phyloP scores from a whole-genome alignment of 345 rosid species.

The Combretum micranthum region DNA sequence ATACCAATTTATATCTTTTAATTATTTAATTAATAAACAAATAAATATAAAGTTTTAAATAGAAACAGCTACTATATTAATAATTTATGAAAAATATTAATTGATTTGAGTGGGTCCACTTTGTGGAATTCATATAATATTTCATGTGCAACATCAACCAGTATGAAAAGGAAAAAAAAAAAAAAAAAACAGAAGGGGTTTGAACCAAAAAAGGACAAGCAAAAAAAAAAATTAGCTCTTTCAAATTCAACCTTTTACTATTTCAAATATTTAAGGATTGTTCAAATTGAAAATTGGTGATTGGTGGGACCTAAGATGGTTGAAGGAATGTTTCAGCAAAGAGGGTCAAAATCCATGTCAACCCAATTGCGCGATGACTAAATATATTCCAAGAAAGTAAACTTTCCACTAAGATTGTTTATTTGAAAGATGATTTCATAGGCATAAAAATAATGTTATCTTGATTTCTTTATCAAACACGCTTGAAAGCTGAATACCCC shows the following conservation, averaged over 20 bases:
- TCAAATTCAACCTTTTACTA: conserved; percentile 13
- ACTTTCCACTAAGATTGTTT: conserved; percentile 25
- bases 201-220: conserved; percentile 14
- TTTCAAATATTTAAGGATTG: conserved; percentile 12
- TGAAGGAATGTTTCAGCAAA: conserved; percentile 30
- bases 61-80: no score
- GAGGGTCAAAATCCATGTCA: conserved; percentile 44
- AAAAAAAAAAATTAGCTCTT: neutral
- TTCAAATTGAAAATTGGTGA: neutral
- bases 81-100: no score
- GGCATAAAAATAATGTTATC: conserved; percentile 1
- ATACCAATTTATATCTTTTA: no score
- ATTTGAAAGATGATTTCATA: conserved; percentile 10
- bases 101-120: no score
- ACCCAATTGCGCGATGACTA: conserved; percentile 28
- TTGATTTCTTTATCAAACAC: neutral
- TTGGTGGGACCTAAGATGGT: conserved; percentile 22
- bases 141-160: no score
- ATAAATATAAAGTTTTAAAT: no score
- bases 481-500: no score
- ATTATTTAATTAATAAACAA: no score
- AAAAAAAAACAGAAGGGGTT: no score
- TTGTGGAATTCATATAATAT: no score
- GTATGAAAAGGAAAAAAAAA: no score
- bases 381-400: conserved; percentile 25